Evolutionary conservation across 371 early-diverging fungal genomes (phyloP).

Genomic region (Dinochytrium kinnereticum): DNA sequence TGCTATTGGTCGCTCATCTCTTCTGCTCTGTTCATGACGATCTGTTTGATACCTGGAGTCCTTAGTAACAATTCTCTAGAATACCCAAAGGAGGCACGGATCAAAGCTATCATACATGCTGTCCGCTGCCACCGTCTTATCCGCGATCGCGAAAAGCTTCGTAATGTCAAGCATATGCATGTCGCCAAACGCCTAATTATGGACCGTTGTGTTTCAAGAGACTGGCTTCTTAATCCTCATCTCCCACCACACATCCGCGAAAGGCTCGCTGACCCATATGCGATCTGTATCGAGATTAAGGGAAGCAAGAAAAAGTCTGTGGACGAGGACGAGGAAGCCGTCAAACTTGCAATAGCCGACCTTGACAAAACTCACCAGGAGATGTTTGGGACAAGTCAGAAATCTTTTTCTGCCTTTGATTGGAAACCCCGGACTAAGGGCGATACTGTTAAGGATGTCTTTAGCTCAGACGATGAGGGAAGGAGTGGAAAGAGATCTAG

Average conservation of each 20-base stretch:
- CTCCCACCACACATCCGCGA: conserved; percentile 4
- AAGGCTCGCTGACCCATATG: not conserved
- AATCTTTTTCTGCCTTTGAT: conserved; percentile 11
- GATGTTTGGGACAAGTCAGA: not conserved
- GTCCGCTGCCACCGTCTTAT: conserved; percentile 20
- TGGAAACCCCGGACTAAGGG: conserved; percentile 22
- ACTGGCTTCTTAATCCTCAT: conserved; percentile 16
- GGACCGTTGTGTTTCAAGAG: conserved; percentile 13
- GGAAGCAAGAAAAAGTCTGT: not conserved
- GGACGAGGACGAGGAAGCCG: not conserved
- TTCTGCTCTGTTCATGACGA: not conserved
- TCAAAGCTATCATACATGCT: conserved; percentile 14
- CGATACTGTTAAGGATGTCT: conserved; percentile 3
- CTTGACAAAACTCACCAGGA: conserved; percentile 1
- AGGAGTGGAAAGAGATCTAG: not conserved
- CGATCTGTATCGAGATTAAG: not conserved
- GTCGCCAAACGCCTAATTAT: conserved; percentile 18
- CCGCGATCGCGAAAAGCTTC: conserved; percentile 18
- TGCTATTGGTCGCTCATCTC: not conserved
- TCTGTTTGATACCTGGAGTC: not conserved
- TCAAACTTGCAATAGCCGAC: not conserved
- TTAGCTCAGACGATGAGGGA: not conserved
- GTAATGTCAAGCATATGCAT: conserved; percentile 23
- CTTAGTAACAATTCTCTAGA: not conserved
- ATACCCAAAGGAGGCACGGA: conserved; percentile 13